Conservation (phyloP, 2,329 filamentous ascomycete species). For the Ceratocystis alfenasii region DNA sequence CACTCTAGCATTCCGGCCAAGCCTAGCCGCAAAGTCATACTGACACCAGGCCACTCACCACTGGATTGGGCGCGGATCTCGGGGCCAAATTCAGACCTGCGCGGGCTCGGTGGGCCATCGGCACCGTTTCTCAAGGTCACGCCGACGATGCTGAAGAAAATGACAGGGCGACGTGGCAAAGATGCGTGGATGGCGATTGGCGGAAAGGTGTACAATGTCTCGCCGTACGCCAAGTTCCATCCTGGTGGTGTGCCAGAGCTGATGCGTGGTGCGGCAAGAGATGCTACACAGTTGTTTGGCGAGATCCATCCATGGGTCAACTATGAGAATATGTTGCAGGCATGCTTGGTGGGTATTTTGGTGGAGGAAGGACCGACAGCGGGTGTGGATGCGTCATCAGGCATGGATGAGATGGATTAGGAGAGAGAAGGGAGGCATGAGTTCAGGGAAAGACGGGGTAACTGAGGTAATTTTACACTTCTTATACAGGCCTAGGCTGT, state of each 20-base stretch:
- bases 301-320: conserved; percentile 63
- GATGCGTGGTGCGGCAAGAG: conserved; percentile 47
- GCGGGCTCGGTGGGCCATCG: conserved; percentile 42
- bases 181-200: conserved; percentile 86
- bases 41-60: conserved; percentile 85
- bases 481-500: too few species aligned
- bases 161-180: conserved; percentile 71
- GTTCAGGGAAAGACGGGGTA: too few species aligned
- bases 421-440: background rate
- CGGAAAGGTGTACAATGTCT: conserved; percentile 88
- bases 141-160: conserved; percentile 62
- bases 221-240: conserved; percentile 80
- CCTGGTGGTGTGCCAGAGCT: conserved; percentile 74
- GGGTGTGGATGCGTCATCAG: conserved; percentile 30
- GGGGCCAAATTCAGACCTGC: conserved; percentile 52
- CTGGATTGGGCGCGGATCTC: conserved; percentile 87
- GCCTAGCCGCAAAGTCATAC: conserved; percentile 57
- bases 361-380: conserved; percentile 45
- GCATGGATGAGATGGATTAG: conserved; percentile 53
- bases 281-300: conserved; percentile 52
- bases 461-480: too few species aligned
- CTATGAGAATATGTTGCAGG: conserved; percentile 55
- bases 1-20: conserved; percentile 42
- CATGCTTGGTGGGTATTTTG: conserved; percentile 50
- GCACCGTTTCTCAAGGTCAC: conserved; percentile 58